Evolutionary conservation across 441 rosid species (phyloP), one percentile per base, ranked within the genome.

Genomic region (Syzygium malaccense): DNA sequence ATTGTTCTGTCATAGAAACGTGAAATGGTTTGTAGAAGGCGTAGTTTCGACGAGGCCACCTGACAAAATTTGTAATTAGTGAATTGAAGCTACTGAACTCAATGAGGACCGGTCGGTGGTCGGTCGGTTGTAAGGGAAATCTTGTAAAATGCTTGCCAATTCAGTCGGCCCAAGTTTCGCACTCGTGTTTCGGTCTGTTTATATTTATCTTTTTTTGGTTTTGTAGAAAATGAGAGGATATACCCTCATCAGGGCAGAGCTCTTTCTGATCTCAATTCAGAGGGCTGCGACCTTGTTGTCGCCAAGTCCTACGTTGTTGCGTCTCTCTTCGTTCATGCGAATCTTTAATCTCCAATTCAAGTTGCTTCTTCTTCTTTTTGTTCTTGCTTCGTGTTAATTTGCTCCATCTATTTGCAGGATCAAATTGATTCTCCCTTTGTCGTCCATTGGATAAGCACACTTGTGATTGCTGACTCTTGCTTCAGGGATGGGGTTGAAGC

Each of bases 401-500:
- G 75, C 75, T 30, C 12, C 75, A 8, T 66, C 75, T 66, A 32
- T 66, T 17, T 66, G 75, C 6, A 15, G 75, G 41, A 66, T 30
- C 75, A 32, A 0, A 66, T 66, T 66, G 75, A 30, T 30, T 33
- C 23, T 64, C 75, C 41, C 41, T 64, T 64, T 64, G 41, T 30
- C 32, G 13, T 66, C 13, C 33, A 9, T 66, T 10, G 41, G 32
- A 66, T 66, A 66, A 66, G 12, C 23, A 30, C 23, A 18, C 75
- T 30, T 66, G 75, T 66, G 41, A 8, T 66, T 17, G 83, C 49
- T 75, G n/a, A 75, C 83, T 41, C 17, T 41, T 11, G 83, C 5
- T 75, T 75, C n/a, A 41, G 83, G 51, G 3, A 92, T 93, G 95
- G 92, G 79, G 79, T 33, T 93, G 93, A 92, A 93, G 84, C 91